Percentiles rank a stretch among this genome's conserved stretches.
Evolutionary conservation across 306 rosid species (phyloP).

Genomic region (Prunus padus): DNA sequence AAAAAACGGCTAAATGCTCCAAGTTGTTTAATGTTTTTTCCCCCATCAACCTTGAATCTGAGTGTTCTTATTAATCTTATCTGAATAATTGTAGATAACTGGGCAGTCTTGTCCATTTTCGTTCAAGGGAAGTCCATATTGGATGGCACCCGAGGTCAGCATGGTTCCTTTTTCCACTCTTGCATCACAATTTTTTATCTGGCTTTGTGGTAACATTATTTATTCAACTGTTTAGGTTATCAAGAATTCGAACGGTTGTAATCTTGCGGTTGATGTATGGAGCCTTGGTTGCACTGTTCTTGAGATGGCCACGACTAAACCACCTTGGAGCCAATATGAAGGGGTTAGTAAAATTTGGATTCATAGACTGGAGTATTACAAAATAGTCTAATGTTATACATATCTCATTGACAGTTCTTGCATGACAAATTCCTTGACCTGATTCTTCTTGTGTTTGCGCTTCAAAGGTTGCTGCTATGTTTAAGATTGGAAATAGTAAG

Average conservation of each 20-base stretch:
- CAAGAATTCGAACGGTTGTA: constrained; percentile 73
- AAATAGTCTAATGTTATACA: not conserved
- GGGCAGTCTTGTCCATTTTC: constrained; percentile 92
- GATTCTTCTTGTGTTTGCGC: constrained; percentile 19
- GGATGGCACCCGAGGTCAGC: constrained; percentile 99
- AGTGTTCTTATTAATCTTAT: constrained; percentile 12
- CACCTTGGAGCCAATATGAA: constrained; percentile 97
- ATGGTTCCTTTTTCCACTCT: not conserved
- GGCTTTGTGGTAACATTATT: constrained; percentile 5
- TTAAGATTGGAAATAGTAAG: constrained; percentile 74
- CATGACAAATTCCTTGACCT: not conserved
- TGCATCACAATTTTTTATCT: not conserved
- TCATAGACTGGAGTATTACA: not conserved
- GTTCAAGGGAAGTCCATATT: constrained; percentile 92
- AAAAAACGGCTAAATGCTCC: not conserved
- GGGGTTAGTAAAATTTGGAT: constrained; percentile 54
- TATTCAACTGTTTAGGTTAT: constrained; percentile 55
- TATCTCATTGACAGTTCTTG: constrained; percentile 7
- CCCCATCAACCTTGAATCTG: not conserved
- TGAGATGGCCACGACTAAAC: constrained; percentile 96
- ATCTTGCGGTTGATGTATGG: constrained; percentile 96
- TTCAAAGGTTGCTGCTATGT: constrained; percentile 85
- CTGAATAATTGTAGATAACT: constrained; percentile 59
- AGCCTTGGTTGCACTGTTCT: constrained; percentile 99
- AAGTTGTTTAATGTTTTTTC: not conserved